phyloP scores from a whole-genome alignment of 1,284 basidiomycete genomes.

The Porogramme epimiltina region DNA sequence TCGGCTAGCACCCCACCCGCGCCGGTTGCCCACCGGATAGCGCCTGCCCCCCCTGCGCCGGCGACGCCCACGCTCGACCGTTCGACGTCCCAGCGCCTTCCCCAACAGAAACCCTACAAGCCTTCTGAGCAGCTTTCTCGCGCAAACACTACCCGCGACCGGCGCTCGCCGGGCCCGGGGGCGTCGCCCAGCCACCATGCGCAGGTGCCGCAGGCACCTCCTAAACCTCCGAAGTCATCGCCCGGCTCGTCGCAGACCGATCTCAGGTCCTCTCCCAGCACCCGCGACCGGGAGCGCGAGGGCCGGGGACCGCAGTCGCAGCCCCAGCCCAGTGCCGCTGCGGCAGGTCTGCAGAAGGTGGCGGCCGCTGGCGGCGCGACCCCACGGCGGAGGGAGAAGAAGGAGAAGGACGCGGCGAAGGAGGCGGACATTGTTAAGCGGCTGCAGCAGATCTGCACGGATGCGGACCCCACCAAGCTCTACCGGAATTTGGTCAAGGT shows the following conservation, averaged over 20 bases:
- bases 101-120: constrained; percentile 54
- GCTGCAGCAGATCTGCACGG: constrained; percentile 93
- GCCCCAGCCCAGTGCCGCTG: constrained; percentile 53
- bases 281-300: constrained; percentile 19
- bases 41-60: constrained; percentile 64
- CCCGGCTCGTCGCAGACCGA: constrained; percentile 58
- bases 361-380: constrained; percentile 59
- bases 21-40: constrained; percentile 62
- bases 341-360: constrained; percentile 62
- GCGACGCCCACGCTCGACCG: constrained; percentile 69
- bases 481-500: constrained; percentile 96
- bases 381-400: constrained; percentile 85
- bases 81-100: constrained; percentile 70
- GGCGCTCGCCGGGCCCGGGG: constrained; percentile 39
- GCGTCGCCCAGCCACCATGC: constrained; percentile 17
- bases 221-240: constrained; percentile 46
- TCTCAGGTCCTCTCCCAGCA: constrained; percentile 40
- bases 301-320: constrained; percentile 24
- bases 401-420: constrained; percentile 77
- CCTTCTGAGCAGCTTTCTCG: constrained; percentile 56
- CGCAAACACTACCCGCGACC: constrained; percentile 67
- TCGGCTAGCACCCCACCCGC: constrained; percentile 36
- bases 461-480: constrained; percentile 93
- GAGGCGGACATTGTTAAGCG: constrained; percentile 91
- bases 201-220: constrained; percentile 16